phyloP scores from a whole-genome alignment of 2,329 filamentous ascomycete genomes.

The Daldinia eschscholtzii region DNA sequence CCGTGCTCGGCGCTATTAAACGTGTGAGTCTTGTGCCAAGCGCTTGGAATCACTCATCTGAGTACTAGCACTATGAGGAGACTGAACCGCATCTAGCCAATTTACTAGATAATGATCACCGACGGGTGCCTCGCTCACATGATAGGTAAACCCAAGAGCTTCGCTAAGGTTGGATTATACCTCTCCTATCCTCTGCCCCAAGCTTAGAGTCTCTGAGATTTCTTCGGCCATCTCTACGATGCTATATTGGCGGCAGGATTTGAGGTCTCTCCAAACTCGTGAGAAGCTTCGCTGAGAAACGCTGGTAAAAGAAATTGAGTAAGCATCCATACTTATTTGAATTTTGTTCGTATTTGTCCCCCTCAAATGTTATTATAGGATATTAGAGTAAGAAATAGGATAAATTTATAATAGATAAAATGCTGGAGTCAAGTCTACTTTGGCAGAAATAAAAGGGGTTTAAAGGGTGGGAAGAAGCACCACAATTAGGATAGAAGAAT shows the following conservation, averaged over 20 bases:
- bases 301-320: slow-evolving; percentile 64
- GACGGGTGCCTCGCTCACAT: slow-evolving; percentile 48
- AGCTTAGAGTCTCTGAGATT: slow-evolving; percentile 50
- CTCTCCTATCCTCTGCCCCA: slow-evolving; percentile 54
- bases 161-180: slow-evolving; percentile 51
- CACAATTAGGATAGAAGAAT: slow-evolving; percentile 3
- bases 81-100: slow-evolving; percentile 48
- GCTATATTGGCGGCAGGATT: slow-evolving; percentile 56
- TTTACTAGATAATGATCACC: slow-evolving; percentile 44
- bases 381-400: slow-evolving; percentile 8
- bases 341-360: not conserved
- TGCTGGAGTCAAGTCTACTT: slow-evolving; percentile 2
- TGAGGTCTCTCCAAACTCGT: slow-evolving; percentile 64
- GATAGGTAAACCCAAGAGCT: slow-evolving; percentile 47
- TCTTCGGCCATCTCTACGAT: slow-evolving; percentile 53
- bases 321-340: slow-evolving; percentile 62
- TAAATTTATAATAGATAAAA: not conserved
- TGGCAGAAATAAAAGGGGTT: slow-evolving; percentile 2
- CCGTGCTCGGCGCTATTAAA: slow-evolving; percentile 47
- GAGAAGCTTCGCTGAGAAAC: slow-evolving; percentile 59
- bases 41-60: slow-evolving; percentile 47
- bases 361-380: not conserved
- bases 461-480: not conserved
- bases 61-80: slow-evolving; percentile 50
- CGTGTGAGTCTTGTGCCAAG: slow-evolving; percentile 42